A percentile compares a stretch with the other conserved stretches of the same genome.
These are phyloP conservation scores for Boletales sp. DNA, from an alignment of 768 basidiomycete genomes.

Conservation along the genomic window DNA sequence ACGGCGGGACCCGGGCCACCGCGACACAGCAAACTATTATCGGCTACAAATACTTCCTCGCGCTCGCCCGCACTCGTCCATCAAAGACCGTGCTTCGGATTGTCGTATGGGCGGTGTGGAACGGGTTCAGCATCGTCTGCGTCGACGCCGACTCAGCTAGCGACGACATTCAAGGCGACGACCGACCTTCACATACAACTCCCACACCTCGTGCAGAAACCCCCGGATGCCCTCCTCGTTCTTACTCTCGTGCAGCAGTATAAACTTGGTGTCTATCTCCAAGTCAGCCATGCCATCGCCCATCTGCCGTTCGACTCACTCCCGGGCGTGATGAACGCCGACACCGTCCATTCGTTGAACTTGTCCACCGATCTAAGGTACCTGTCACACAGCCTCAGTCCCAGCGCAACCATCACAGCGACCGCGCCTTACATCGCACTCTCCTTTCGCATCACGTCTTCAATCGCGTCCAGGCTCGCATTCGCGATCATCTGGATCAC, in stretches of 20 bases:
- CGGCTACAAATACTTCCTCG: conserved; percentile 70
- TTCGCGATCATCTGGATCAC: conserved; percentile 99
- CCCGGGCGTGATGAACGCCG: conserved; percentile 91
- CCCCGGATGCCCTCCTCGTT: conserved; percentile 94
- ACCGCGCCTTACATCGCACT: conserved; percentile 64
- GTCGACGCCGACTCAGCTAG: not conserved
- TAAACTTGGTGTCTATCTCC: conserved; percentile 83
- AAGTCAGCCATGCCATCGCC: conserved; percentile 16
- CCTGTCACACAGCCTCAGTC: conserved; percentile 45
- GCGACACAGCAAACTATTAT: not conserved
- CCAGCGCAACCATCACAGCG: conserved; percentile 2
- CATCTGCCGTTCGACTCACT: conserved; percentile 52
- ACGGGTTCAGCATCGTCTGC: conserved; percentile 91
- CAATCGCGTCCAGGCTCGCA: conserved; percentile 90
- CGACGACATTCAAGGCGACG: not conserved
- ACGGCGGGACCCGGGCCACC: conserved; percentile 15
- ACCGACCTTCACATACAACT: conserved; percentile 88
- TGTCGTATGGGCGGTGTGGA: conserved; percentile 83
- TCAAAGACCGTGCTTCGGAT: conserved; percentile 86
- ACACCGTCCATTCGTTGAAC: conserved; percentile 99
- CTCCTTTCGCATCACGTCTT: conserved; percentile 87
- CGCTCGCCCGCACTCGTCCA: conserved; percentile 75
- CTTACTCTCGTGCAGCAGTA: conserved; percentile 90
- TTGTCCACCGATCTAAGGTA: conserved; percentile 94
- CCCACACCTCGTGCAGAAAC: conserved; percentile 97